Evolutionary conservation across 2,329 filamentous ascomycete species (phyloP), one percentile per base, ranked within the genome.

Genomic region (Xylariaceae sp.): DNA sequence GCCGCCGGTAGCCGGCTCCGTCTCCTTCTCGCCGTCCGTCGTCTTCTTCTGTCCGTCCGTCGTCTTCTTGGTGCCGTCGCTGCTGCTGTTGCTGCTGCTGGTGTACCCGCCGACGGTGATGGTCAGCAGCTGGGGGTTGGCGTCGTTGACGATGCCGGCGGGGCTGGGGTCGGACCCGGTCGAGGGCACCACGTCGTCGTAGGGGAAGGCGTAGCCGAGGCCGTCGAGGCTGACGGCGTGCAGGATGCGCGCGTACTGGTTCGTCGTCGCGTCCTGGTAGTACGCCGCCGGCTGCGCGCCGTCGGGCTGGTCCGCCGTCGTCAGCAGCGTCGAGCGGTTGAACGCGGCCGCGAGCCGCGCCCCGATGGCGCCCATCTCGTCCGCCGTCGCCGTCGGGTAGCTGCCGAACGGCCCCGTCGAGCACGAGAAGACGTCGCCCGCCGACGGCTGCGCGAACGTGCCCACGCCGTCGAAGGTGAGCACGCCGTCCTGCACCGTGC

Each of bases 331-430:
- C 21, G 73, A 78, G 15, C 85, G 71, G 58, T 89, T 87, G 49
- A 90, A 75, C 1, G 80, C 83, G 1, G 85, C 84, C 0, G 80
- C 73, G 11, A 92, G 60, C n/a, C 85, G 70, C 0, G 86, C 82
- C 7, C 79, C 78, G 36, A 89, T 72, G 25, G 78, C 77, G 39
- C 74, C 71, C 52, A 69, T 65, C 49, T 67, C 58, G 31, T 60
- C 61, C 3, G 57, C 50, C 35, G 65, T 62, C 23, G 57, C 58
- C 4, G 46, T 46, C 5, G 60, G 46, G 31, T 60, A 61, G 25
- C 47, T 56, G 2, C 59, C 65, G 56, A 81, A 80, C 1, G 76
- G 70, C 0, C 77, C 77, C n/a, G 53, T 56, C 30, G 46, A 50
- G 46, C 52, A 55, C 26, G 38, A 45, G 45, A 56, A 56, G 32